phyloP scores from a whole-genome alignment of 1,284 basidiomycete genomes.

The Ganoderma leucocontextum region DNA sequence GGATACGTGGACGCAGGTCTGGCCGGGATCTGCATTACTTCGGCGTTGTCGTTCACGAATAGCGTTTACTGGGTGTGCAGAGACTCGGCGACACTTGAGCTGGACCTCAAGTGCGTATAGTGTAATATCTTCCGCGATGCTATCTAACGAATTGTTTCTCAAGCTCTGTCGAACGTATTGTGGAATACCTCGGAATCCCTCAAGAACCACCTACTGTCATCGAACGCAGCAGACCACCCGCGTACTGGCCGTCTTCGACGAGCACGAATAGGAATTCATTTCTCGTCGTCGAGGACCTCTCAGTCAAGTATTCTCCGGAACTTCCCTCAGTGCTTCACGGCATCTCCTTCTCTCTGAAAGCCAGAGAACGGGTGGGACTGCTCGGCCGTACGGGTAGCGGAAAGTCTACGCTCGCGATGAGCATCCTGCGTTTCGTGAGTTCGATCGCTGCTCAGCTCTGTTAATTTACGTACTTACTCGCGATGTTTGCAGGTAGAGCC shows the following conservation, averaged over 20 bases:
- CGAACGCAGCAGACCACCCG: conserved; percentile 72
- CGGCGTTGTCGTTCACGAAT: conserved; percentile 68
- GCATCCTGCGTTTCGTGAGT: conserved; percentile 84
- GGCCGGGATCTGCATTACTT: conserved; percentile 88
- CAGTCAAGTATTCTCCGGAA: conserved; percentile 85
- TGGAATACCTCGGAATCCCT: conserved; percentile 89
- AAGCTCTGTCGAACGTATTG: conserved; percentile 86
- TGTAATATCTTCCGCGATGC: neutral
- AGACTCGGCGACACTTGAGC: conserved; percentile 64
- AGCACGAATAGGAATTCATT: conserved; percentile 57
- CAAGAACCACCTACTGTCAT: conserved; percentile 84
- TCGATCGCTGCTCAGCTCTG: no score
- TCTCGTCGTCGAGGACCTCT: conserved; percentile 69
- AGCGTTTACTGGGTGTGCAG: conserved; percentile 78
- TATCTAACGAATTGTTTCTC: neutral
- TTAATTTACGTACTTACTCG: neutral
- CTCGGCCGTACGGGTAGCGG: conserved; percentile 84
- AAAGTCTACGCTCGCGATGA: conserved; percentile 87
- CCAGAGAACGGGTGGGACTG: conserved; percentile 75
- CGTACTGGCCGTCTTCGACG: conserved; percentile 82
- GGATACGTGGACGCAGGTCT: conserved; percentile 75
- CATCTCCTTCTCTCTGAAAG: conserved; percentile 71
- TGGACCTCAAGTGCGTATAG: conserved; percentile 67
- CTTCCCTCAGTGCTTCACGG: conserved; percentile 84
- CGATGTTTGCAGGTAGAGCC: conserved; percentile 70